Base-by-base conservation (phyloP, 2,329 filamentous ascomycete genomes). In the Paracoccidioides lutzii region DNA sequence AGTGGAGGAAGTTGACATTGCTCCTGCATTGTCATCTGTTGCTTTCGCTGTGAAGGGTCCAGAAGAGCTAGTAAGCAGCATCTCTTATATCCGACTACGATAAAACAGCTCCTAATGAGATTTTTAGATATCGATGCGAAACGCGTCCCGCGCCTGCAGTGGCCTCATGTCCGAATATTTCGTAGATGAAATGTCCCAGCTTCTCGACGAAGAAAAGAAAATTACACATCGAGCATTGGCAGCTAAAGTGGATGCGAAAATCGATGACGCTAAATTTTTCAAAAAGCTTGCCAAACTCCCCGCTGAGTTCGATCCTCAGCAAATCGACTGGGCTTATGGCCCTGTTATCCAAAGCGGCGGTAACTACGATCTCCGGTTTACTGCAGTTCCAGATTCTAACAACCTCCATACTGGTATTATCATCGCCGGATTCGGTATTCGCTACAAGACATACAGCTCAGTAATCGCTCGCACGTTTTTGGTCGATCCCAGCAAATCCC, bases 131-230 rank as follows among this genome's bases (percentile, higher is more conserved):
- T 85, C 88, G 9, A 96, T 98, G 80, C 85, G 94, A 67, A 94
- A 91, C 63, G 90, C 91, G 4, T 93, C 93, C 55, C 87, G 93
- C 67, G 91, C 93, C 49, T 96, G 90, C 63, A 91, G 94, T 61
- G 90, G 90, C 57, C 77, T 97, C 58, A 94, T 97, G 84, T 89
- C 89, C 52, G 89, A 91, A 58, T 98, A 93, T 72, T 97, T 97
- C 70, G 84, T 98, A 61, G 93, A 98, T 67, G 90, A 96, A 70
- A 97, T 98, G 90, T 95, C 91, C 52, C 86, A 87, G 63, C 86
- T 97, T 53, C 82, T 98, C 58, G 93, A 98, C 67, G 86, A 90
- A 62, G 94, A 97, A 71, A 96, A 95, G 77, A 95, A 95, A 69
- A 89, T 97, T 67, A 93, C 90, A 60, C 93, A 98, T 73, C 88